Evolutionary conservation across 2,329 filamentous ascomycete species (phyloP).

Genomic region (Graphilbum sp.): DNA sequence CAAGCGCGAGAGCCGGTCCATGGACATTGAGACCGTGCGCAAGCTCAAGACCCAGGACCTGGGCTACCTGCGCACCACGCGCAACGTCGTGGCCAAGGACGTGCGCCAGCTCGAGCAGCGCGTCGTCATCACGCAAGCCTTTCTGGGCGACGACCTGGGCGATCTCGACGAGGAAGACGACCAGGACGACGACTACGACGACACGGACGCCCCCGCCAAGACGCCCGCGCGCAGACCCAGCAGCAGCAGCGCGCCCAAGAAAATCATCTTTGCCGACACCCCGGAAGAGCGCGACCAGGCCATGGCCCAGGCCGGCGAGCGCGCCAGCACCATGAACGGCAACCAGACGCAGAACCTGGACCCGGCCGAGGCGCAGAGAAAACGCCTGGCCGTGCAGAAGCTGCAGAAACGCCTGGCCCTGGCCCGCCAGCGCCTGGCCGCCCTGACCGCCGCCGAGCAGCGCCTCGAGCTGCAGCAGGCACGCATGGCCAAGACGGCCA

Average conservation of each 20-base stretch:
- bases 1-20: slow-evolving; percentile 37
- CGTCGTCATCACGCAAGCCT: slow-evolving; percentile 25
- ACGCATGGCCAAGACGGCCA: slow-evolving; percentile 49
- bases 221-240: not conserved
- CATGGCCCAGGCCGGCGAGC: slow-evolving; percentile 15
- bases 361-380: slow-evolving; percentile 15
- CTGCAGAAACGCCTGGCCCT: slow-evolving; percentile 31
- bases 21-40: slow-evolving; percentile 41
- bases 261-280: slow-evolving; percentile 34
- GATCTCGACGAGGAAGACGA: slow-evolving; percentile 17
- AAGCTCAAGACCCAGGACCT: slow-evolving; percentile 55
- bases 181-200: slow-evolving; percentile 16
- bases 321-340: slow-evolving; percentile 9
- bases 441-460: slow-evolving; percentile 37
- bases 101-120: slow-evolving; percentile 37
- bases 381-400: slow-evolving; percentile 25
- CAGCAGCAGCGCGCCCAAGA: slow-evolving; percentile 17
- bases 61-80: slow-evolving; percentile 46
- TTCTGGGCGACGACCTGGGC: slow-evolving; percentile 16
- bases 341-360: slow-evolving; percentile 8
- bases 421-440: slow-evolving; percentile 36
- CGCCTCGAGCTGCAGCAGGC: slow-evolving; percentile 41
- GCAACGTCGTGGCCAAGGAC: slow-evolving; percentile 42
- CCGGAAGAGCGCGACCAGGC: slow-evolving; percentile 21
- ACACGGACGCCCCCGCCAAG: slow-evolving; percentile 7